A percentile compares a stretch with the other conserved stretches of the same genome.
Evolutionary conservation across 2,329 filamentous ascomycete genomes (phyloP).

Genomic region (Rugonectria rugulosa): DNA sequence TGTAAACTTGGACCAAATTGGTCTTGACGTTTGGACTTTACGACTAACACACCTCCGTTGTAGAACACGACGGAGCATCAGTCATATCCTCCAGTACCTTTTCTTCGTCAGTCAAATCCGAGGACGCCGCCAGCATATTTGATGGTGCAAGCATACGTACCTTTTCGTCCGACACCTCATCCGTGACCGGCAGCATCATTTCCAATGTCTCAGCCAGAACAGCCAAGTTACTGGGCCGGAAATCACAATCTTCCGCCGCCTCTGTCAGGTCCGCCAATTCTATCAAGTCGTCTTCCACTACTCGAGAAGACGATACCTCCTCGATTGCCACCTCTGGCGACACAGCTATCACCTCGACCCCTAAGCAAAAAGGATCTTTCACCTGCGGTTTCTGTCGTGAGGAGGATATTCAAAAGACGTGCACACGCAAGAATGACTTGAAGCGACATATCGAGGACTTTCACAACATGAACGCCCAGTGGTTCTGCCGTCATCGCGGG

Average conservation of each 20-base stretch:
- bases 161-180: conserved; percentile 51
- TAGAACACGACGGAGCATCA: conserved; percentile 45
- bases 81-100: conserved; percentile 45
- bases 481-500: conserved; percentile 53
- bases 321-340: conserved; percentile 34
- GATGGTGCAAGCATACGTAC: conserved; percentile 47
- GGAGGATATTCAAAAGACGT: conserved; percentile 50
- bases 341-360: conserved; percentile 30
- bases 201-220: conserved; percentile 50
- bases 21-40: neutral
- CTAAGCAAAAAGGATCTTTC: conserved; percentile 50
- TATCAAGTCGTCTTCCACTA: conserved; percentile 23
- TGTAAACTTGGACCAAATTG: neutral
- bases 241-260: conserved; percentile 32
- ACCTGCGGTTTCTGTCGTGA: conserved; percentile 53
- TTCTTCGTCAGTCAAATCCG: conserved; percentile 46
- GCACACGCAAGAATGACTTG: conserved; percentile 56
- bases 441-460: conserved; percentile 59
- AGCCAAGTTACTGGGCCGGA: conserved; percentile 45
- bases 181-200: conserved; percentile 49
- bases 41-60: conserved; percentile 11
- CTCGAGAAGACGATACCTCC: conserved; percentile 34
- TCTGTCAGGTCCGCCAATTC: conserved; percentile 30
- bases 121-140: conserved; percentile 47
- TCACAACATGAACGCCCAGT: conserved; percentile 56